Conservation (phyloP, 2,329 filamentous ascomycete species). For the Mycocentrospora acerina region DNA sequence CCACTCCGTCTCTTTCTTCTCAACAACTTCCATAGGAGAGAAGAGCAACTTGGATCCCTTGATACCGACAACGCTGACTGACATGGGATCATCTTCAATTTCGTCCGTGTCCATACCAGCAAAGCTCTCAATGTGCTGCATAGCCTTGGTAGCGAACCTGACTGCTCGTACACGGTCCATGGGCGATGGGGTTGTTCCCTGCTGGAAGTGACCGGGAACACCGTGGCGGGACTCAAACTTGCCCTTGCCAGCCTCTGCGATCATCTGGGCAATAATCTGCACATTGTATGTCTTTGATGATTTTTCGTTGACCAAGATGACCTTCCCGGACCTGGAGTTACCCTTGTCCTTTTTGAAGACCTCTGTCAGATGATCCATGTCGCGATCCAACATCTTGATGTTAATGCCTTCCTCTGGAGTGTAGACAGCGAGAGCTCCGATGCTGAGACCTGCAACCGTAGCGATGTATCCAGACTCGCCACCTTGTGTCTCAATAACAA, state of each 20-base stretch:
- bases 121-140: conserved; percentile 84
- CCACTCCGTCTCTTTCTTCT: conserved; percentile 88
- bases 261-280: conserved; percentile 92
- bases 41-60: conserved; percentile 89
- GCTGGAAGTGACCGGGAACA: conserved; percentile 48
- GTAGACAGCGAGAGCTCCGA: conserved; percentile 91
- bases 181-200: conserved; percentile 64
- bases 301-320: conserved; percentile 96
- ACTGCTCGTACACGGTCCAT: conserved; percentile 96
- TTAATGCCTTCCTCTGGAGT: conserved; percentile 95
- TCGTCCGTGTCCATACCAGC: conserved; percentile 64
- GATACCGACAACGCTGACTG: conserved; percentile 84
- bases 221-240: conserved; percentile 91
- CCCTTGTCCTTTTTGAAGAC: conserved; percentile 85
- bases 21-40: conserved; percentile 75
- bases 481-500: conserved; percentile 97
- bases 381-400: conserved; percentile 86
- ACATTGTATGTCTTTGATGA: conserved; percentile 87
- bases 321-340: conserved; percentile 83
- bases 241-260: conserved; percentile 87
- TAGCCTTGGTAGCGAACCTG: conserved; percentile 88
- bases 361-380: conserved; percentile 85
- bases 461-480: conserved; percentile 93
- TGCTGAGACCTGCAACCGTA: conserved; percentile 84
- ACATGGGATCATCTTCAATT: conserved; percentile 72